Evolutionary conservation across 2,329 filamentous ascomycete species (phyloP).

Genomic region (Truncatella angustata): DNA sequence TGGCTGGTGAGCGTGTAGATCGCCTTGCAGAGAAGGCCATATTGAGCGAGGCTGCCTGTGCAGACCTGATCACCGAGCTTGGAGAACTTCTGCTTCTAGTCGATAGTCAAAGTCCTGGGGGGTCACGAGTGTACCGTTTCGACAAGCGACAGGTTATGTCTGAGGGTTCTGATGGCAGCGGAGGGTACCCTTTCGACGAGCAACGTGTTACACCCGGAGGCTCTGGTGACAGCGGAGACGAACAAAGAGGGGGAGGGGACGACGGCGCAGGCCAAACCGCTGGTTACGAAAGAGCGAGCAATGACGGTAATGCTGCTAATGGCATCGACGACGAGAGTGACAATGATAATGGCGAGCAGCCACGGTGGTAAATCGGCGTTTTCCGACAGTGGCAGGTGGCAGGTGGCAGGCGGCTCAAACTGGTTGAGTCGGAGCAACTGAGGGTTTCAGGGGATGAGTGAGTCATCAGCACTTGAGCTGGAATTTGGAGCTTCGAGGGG

Average conservation of each 20-base stretch:
- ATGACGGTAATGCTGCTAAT: no score
- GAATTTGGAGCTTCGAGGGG: not conserved
- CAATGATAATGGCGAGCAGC: no score
- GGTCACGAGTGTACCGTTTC: not conserved
- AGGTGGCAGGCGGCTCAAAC: no score
- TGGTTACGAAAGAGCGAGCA: no score
- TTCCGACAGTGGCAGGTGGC: no score
- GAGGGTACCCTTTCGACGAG: no score
- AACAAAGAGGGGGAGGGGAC: not conserved
- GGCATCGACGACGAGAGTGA: not conserved
- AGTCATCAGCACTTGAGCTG: not conserved
- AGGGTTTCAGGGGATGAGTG: not conserved
- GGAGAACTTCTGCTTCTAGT: constrained; percentile 23
- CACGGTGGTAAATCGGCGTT: no score
- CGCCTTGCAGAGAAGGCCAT: constrained; percentile 18
- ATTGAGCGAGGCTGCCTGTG: constrained; percentile 20
- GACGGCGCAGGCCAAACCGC: no score
- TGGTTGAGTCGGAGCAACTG: no score
- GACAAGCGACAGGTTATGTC: not conserved
- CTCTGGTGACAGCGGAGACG: not conserved
- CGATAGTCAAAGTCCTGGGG: constrained; percentile 15
- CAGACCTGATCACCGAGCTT: constrained; percentile 23
- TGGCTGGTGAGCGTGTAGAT: constrained; percentile 17
- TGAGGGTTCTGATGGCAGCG: not conserved
- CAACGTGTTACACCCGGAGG: not conserved